phyloP scores from a whole-genome alignment of 371 early-diverging fungal genomes.

The Mortierella sp. region DNA sequence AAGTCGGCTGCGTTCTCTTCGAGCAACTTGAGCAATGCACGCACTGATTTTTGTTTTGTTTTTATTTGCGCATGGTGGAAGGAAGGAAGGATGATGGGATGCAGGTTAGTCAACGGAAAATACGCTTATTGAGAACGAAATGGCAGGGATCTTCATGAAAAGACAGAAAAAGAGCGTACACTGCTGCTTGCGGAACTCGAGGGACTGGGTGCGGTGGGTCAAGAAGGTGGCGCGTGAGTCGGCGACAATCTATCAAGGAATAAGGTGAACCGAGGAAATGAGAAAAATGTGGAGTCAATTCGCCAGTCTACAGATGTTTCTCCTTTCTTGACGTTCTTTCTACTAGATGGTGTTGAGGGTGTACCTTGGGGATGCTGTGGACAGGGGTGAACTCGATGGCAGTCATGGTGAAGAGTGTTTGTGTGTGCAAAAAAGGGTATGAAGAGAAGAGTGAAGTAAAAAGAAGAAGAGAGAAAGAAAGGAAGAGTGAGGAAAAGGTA shows the following conservation, averaged over 20 bases:
- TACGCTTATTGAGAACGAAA: neutral
- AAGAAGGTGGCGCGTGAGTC: slow-evolving; percentile 25
- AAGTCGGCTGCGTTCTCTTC: slow-evolving; percentile 65
- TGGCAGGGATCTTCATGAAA: neutral
- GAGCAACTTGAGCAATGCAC: slow-evolving; percentile 61
- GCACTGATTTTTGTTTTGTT: slow-evolving; percentile 49
- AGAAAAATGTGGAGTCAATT: neutral
- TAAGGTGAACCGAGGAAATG: neutral
- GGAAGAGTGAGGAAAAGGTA: neutral
- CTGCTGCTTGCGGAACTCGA: slow-evolving; percentile 57
- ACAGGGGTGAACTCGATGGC: neutral
- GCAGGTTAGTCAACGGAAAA: neutral
- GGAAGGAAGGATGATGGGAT: neutral
- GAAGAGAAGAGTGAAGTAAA: neutral
- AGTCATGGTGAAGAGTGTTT: too few species aligned
- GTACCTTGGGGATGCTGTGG: slow-evolving; percentile 8
- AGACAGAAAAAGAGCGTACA: slow-evolving; percentile 10
- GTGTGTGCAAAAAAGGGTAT: neutral
- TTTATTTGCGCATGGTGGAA: neutral
- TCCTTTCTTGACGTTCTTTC: neutral
- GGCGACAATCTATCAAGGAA: slow-evolving; percentile 44
- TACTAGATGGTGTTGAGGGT: too few species aligned
- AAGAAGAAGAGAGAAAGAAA: neutral
- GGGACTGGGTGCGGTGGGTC: slow-evolving; percentile 39
- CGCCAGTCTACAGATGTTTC: neutral